phyloP scores from a whole-genome alignment of 805 yeast genomes.

The Candida michaelii region DNA sequence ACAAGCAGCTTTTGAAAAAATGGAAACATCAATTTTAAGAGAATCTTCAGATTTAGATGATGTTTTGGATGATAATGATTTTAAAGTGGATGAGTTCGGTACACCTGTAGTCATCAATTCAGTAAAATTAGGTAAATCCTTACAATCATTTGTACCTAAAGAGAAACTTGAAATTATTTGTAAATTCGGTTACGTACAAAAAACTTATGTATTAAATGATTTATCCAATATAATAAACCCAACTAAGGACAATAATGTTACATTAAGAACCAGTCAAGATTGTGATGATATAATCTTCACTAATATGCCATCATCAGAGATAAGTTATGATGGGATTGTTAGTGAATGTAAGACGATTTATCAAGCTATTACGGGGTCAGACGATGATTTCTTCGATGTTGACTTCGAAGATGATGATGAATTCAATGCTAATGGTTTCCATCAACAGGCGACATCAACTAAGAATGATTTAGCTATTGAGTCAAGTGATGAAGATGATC shows the following conservation, averaged over 20 bases:
- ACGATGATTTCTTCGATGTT: constrained; percentile 93
- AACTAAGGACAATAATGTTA: constrained; percentile 25
- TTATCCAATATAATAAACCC: constrained; percentile 38
- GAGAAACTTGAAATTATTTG: constrained; percentile 54
- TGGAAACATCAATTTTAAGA: constrained; percentile 78
- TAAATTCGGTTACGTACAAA: constrained; percentile 40
- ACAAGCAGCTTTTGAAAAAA: constrained; percentile 73
- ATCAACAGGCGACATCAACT: constrained; percentile 12
- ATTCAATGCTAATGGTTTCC: constrained; percentile 15
- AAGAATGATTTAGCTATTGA: constrained; percentile 32
- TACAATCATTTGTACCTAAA: constrained; percentile 80
- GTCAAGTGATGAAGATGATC: constrained; percentile 38
- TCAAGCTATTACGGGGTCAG: constrained; percentile 81
- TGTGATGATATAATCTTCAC: constrained; percentile 47
- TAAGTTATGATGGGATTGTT: constrained; percentile 88
- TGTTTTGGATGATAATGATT: constrained; percentile 53
- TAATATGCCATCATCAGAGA: constrained; percentile 77
- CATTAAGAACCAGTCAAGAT: constrained; percentile 26
- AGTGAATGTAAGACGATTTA: constrained; percentile 78
- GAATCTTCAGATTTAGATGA: constrained; percentile 61
- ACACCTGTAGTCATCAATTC: constrained; percentile 68
- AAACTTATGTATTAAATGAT: constrained; percentile 37
- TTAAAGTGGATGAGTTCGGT: constrained; percentile 44
- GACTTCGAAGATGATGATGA: constrained; percentile 93
- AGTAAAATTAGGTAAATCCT: constrained; percentile 80